Percentiles rank a stretch among this genome's conserved stretches.
Evolutionary conservation across 257 asterid species (phyloP).

Genomic region (Leonotis leonurus): DNA sequence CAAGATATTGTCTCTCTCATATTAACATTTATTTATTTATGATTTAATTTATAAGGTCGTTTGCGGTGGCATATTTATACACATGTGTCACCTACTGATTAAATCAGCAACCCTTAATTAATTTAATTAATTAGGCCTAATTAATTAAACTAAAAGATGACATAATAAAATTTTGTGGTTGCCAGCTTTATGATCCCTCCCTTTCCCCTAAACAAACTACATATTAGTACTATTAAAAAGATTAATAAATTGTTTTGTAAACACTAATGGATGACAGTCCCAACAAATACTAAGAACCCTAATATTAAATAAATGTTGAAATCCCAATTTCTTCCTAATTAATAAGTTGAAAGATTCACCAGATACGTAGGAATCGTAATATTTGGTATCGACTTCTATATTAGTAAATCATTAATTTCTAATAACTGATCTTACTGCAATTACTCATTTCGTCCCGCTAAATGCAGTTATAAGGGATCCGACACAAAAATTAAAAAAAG

Average conservation of each 20-base stretch:
- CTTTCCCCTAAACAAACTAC: constrained; percentile 10
- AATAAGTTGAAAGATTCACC: too few species aligned
- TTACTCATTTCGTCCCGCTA: too few species aligned
- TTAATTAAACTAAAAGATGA: too few species aligned
- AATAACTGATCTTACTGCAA: too few species aligned
- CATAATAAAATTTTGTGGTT: neutral
- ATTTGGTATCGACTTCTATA: neutral
- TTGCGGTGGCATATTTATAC: constrained; percentile 6
- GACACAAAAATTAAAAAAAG: too few species aligned
- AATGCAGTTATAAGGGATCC: too few species aligned
- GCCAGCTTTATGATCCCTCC: constrained; percentile 22
- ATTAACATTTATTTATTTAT: too few species aligned
- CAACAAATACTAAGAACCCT: neutral
- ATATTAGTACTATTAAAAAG: neutral
- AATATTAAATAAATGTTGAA: neutral
- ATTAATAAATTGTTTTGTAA: too few species aligned
- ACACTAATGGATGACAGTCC: neutral
- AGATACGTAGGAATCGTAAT: neutral
- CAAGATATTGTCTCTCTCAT: constrained; percentile 9
- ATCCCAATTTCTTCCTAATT: neutral
- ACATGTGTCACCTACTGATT: constrained; percentile 5
- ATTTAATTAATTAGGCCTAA: too few species aligned
- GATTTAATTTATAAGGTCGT: neutral
- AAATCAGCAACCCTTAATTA: neutral
- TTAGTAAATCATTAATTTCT: neutral